Conservation (phyloP, 2,329 filamentous ascomycete genomes). For the Aspergillus novofumigatus region DNA sequence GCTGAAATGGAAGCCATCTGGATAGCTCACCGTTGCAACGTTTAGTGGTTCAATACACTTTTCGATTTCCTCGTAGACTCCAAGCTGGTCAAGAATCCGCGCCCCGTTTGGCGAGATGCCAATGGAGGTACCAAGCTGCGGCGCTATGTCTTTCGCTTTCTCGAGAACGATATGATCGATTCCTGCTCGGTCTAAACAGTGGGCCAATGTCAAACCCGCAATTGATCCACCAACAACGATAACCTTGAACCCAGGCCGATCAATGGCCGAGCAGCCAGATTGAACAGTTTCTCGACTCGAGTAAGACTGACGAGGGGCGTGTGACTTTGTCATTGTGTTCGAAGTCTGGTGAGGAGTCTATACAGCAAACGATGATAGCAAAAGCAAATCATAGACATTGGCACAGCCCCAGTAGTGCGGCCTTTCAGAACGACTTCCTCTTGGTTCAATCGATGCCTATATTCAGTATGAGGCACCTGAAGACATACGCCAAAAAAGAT, state of each 20-base stretch:
- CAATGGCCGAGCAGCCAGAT: neutral
- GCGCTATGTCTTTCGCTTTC: conserved; percentile 26
- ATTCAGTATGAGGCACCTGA: no score
- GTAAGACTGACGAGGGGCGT: no score
- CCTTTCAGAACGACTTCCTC: no score
- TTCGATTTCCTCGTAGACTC: conserved; percentile 30
- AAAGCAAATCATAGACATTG: no score
- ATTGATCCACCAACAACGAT: conserved; percentile 50
- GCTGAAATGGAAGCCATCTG: conserved; percentile 1
- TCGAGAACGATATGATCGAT: conserved; percentile 52
- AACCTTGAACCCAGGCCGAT: conserved; percentile 6
- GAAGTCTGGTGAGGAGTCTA: no score
- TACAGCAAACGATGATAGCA: no score
- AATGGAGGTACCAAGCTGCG: conserved; percentile 48
- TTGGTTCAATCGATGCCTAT: no score
- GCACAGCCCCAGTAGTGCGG: no score
- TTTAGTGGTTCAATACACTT: conserved; percentile 17
- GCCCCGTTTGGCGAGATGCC: conserved; percentile 43
- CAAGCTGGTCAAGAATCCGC: conserved; percentile 51
- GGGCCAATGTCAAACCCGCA: conserved; percentile 46
- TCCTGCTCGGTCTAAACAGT: conserved; percentile 40
- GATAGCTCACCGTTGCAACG: neutral
- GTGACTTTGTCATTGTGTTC: no score
- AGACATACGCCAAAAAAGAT: no score
- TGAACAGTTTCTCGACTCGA: no score